These are phyloP conservation scores for Aleurites moluccanus DNA, from an alignment of 441 rosid genomes.

Conservation along the genomic window DNA sequence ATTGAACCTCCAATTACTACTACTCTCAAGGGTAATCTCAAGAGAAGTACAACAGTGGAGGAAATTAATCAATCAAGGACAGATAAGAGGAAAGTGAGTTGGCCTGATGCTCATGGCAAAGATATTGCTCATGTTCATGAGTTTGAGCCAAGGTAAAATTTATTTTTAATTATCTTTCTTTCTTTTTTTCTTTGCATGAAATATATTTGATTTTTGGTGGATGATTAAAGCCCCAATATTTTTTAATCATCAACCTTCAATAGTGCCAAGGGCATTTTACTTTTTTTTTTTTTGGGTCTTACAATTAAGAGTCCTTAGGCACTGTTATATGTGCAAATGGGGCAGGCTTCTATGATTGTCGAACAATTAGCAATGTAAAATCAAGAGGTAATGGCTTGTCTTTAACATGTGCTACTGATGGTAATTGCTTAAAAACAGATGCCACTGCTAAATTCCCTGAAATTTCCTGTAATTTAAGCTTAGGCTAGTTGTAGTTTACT, in stretches of 20 bases:
- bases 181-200: background rate
- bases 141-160: slow-evolving; percentile 63
- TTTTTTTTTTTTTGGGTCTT: background rate
- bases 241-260: slow-evolving; percentile 3
- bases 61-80: slow-evolving; percentile 25
- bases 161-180: background rate
- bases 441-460: background rate
- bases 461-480: background rate
- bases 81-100: slow-evolving; percentile 65
- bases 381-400: background rate
- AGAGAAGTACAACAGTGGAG: slow-evolving; percentile 33
- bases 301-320: background rate
- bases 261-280: background rate
- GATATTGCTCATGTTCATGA: slow-evolving; percentile 80
- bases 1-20: slow-evolving; percentile 25
- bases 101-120: slow-evolving; percentile 78
- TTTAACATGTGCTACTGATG: background rate
- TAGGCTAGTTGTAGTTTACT: background rate
- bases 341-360: slow-evolving; percentile 3
- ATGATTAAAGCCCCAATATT: background rate
- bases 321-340: slow-evolving; percentile 2
- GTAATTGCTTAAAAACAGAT: background rate
- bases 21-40: slow-evolving; percentile 54
- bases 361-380: background rate
- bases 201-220: background rate